Base-by-base conservation (phyloP, 2,329 filamentous ascomycete species). In the Trichoderma oligosporum region DNA sequence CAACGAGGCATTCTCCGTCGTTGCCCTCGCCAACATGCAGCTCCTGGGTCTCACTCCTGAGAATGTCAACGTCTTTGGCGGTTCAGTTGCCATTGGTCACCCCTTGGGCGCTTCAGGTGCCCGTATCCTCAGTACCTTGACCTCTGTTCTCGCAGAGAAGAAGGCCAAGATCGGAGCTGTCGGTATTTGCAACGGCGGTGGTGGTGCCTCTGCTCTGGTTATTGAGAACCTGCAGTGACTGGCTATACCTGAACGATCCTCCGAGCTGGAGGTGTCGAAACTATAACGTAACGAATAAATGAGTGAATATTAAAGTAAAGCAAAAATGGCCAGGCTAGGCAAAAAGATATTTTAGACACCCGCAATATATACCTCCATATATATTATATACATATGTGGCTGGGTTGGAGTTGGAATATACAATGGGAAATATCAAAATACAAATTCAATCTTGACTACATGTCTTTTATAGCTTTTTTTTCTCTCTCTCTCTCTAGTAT, bases 1-100 rank as follows among this genome's bases (percentile, higher is more conserved):
- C 81, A 99, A 99, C 80, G 94, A 99, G 81, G 94, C 94, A 39
- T 99, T 99, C 81, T 94, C 89, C 62, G 94, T 96, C 48, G 94
- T 99, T 62, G 91, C 94, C 36, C 82, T 99, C 52, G 92, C 94
- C 64, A 99, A 99, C 80, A 85, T 96, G 78, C 96, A 99, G 83
- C 74, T 97, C 56, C 85, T 99, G 38, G 82, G 80, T 61, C 77
- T 99, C 57, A 79, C 80, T 62, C 82, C 89, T 63, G 89, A 92
- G 60, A 95, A 91, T 77, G 92, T 99, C 71, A 99, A 99, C 77
- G 79, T 97, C 57, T 93, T 91, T 69, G 94, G 94, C 69, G 94
- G 94, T 71, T 89, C 94, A 55, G 94, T 99, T 61, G 94, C 94
- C 67, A 88, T 99, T 60, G 94, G 94, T 55, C 94, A 99, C 76